phyloP scores from a whole-genome alignment of 257 asterid genomes.

The Lycium barbarum region DNA sequence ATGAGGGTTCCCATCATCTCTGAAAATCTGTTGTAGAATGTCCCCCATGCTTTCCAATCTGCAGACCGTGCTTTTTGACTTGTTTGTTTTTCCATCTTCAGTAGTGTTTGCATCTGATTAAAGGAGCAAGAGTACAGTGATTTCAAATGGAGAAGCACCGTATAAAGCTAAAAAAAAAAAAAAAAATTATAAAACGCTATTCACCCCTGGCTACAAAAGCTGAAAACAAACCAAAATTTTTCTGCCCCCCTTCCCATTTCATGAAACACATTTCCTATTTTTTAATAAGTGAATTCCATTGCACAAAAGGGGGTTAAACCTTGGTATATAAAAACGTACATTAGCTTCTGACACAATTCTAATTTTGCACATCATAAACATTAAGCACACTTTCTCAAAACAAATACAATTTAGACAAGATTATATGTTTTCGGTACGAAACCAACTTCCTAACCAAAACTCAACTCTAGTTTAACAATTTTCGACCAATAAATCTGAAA shows the following conservation, averaged over 20 bases:
- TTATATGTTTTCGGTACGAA: background rate
- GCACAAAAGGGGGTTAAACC: background rate
- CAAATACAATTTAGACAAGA: background rate
- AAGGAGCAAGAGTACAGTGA: conserved; percentile 35
- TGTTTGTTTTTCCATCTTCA: conserved; percentile 65
- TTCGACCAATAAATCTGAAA: conserved; percentile 3
- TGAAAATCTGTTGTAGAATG: conserved; percentile 73
- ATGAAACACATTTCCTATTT: background rate
- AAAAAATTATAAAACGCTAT: background rate
- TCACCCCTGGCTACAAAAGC: conserved; percentile 5
- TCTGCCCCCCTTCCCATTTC: background rate
- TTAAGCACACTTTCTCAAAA: background rate
- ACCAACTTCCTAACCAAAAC: conserved; percentile 11
- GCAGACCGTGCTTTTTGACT: conserved; percentile 60
- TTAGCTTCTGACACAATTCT: background rate
- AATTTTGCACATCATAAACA: background rate
- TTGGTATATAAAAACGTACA: background rate
- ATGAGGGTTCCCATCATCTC: conserved; percentile 64
- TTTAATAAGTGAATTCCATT: background rate
- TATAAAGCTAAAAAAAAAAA: background rate
- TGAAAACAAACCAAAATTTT: background rate
- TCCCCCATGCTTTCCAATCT: conserved; percentile 90
- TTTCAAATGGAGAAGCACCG: conserved; percentile 24
- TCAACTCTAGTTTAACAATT: conserved; percentile 3
- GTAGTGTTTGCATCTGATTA: conserved; percentile 59